A percentile compares a stretch with the other conserved stretches of the same genome.
Conservation (phyloP, 2,329 filamentous ascomycete genomes). For the Calonectria multiphialidica region DNA sequence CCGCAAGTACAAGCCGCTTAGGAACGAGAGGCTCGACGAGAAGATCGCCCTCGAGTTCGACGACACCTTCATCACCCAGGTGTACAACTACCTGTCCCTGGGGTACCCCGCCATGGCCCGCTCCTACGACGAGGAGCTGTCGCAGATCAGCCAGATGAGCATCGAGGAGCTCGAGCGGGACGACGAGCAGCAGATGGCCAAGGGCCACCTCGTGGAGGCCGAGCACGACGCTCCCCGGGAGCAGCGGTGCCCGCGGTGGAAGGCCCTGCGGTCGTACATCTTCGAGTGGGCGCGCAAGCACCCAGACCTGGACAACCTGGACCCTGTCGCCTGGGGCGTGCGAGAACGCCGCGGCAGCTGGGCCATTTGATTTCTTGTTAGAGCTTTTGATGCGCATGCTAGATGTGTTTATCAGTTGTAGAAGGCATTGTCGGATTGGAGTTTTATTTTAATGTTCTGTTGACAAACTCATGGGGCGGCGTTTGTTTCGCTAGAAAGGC, state of each 20-base stretch:
- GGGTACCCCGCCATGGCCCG: conserved; percentile 90
- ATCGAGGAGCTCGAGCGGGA: conserved; percentile 78
- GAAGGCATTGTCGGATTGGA: not conserved
- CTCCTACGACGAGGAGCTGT: conserved; percentile 86
- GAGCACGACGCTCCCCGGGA: conserved; percentile 59
- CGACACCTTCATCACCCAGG: conserved; percentile 90
- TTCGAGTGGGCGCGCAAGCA: conserved; percentile 92
- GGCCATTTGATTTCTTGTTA: conserved; percentile 65
- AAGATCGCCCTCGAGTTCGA: conserved; percentile 77
- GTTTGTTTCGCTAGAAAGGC: not conserved
- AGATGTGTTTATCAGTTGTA: not conserved
- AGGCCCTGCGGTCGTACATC: conserved; percentile 85
- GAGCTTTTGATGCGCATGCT: not conserved
- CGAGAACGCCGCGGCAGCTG: conserved; percentile 77
- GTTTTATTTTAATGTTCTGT: not conserved
- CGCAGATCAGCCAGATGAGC: conserved; percentile 80
- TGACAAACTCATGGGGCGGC: not conserved
- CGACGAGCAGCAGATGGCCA: conserved; percentile 71
- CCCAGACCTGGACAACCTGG: conserved; percentile 75
- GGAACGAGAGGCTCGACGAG: conserved; percentile 64
- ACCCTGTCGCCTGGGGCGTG: conserved; percentile 76
- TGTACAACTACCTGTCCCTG: conserved; percentile 96
- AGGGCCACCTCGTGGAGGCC: conserved; percentile 78
- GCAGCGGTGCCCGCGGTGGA: conserved; percentile 79
- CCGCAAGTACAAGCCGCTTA: conserved; percentile 59